Base-by-base conservation (phyloP, 73 alveolate species). In the Paramecium octaurelia region DNA sequence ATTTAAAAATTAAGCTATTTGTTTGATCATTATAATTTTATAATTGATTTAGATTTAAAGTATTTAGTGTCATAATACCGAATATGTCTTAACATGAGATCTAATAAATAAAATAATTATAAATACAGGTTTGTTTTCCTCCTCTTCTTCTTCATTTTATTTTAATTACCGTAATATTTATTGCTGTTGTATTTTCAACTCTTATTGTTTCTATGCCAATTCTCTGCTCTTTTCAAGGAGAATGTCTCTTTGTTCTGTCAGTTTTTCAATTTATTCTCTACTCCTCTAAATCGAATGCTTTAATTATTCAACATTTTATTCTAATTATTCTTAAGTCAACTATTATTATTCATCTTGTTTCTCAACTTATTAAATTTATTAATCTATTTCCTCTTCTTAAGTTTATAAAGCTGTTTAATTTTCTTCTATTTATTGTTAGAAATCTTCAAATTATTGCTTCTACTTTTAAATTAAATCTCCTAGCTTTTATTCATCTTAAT, bases 231-330 rank as follows among this genome's bases (percentile, higher is more conserved):
- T 43, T 27, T 43, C 48, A 44, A 80, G 42, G 14, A 80, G 73
- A 12, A 42, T 73, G 24, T 80, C 73, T 46, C 91, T 80, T 80
- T 80, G 9, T 20, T 40, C 50, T 18, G 75, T 80, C 8, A 80
- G 29, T 43, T 24, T 43, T 46, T 80, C 70, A 44, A 80, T 80
- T 23, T 80, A 23, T 80, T 80, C 91, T 80, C 91, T 42, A 80
- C 91, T 80, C 18, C 57, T n/a, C 8, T 44, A 23, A 2, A 80
- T 80, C 24, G 46, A 80, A 18, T 80, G 23, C 27, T 64, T 80
- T 80, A 80, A 80, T 24, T 42, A 14, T 23, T 44, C 91, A 24
- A 44, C 91, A 44, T 42, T 80, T 20, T 80, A 40, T 80, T 44
- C 76, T 46, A 44, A 42, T 14, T 80, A 24, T 43, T 48, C 48